Base-by-base conservation (phyloP, 148 eudicot species). In the Pouteria glomerata region DNA sequence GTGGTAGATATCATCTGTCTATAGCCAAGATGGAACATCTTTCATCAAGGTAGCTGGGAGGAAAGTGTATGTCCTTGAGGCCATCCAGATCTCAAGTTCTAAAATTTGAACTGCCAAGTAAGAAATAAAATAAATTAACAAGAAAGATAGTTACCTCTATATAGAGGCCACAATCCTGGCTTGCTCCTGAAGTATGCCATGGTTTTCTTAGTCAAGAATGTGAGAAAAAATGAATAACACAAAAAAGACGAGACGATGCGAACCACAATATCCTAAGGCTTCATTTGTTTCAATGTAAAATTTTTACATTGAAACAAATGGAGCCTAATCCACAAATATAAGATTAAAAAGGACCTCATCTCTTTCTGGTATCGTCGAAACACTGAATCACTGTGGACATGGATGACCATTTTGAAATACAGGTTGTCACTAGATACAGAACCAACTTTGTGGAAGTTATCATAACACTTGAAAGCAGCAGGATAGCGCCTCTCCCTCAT, bases 331-430 rank as follows among this genome's bases (percentile, higher is more conserved):
- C 24, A 27, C 21, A 31, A 24, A 51, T 34, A 37, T 18, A 51
- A 59, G 58, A 31, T 68, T 23, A 39, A 64, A 24, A 29, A 65
- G 47, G 37, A 94, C 98, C 97, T 94, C 96, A 91, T 87, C 88
- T 91, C 98, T 79, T 91, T 94, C 81, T 91, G 98, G 72, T 91
- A 94, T 56, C 93, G 87, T 56, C 88, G 82, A 70, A 94, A 94
- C 33, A 77, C 82, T 16, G 93, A 89, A 81, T 94, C 98, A 64
- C 87, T 86, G 63, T 80, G 88, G 30, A 94, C 93, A 82, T 94
- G 98, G 72, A 94, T 87, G 74, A 94, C 98, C 97, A 94, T 86
- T 79, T 89, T 94, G 72, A 80, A 83, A 78, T 79, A 75, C 64
- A 91, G 71, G 69, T 88, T 79, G 63, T 91, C 91, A 50, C 78